Evolutionary conservation across 2,329 filamentous ascomycete genomes (phyloP).

Genomic region (Trichoderma semiorbis): DNA sequence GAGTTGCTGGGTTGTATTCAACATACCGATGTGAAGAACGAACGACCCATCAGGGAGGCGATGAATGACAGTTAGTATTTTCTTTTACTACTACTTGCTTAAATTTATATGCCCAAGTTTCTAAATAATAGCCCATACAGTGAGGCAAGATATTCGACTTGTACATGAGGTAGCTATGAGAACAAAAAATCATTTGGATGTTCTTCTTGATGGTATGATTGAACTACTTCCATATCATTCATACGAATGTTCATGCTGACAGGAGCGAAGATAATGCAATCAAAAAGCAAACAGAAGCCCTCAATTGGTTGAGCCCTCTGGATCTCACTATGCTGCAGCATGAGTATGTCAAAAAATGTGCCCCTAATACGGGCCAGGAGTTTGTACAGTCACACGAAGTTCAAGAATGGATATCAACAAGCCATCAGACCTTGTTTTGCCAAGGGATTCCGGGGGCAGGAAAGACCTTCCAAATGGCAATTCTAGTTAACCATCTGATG

Average conservation of each 20-base stretch:
- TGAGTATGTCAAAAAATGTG: not conserved
- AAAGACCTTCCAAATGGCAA: not conserved
- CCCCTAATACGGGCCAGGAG: not conserved
- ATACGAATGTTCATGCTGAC: too few relatives aligned
- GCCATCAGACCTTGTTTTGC: not conserved
- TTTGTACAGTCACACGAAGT: not conserved
- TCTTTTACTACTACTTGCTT: not conserved
- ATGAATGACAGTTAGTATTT: not conserved
- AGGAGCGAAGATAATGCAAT: not conserved
- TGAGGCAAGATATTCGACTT: too few relatives aligned
- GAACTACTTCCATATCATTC: too few relatives aligned
- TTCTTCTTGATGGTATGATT: not conserved
- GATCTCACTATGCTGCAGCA: not conserved
- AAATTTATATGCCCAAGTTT: too few relatives aligned
- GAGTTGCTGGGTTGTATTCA: not conserved
- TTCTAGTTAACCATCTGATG: not conserved
- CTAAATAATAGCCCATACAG: too few relatives aligned
- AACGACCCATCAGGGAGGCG: not conserved
- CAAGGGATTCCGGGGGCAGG: not conserved
- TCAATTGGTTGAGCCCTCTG: not conserved
- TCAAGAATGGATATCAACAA: not conserved
- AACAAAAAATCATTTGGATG: not conserved
- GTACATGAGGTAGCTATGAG: too few relatives aligned
- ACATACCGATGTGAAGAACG: not conserved
- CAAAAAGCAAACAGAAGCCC: not conserved